A percentile compares a stretch with the other conserved stretches of the same genome.
Evolutionary conservation across 106 monocot species (phyloP).

Genomic region (Allium fistulosum): DNA sequence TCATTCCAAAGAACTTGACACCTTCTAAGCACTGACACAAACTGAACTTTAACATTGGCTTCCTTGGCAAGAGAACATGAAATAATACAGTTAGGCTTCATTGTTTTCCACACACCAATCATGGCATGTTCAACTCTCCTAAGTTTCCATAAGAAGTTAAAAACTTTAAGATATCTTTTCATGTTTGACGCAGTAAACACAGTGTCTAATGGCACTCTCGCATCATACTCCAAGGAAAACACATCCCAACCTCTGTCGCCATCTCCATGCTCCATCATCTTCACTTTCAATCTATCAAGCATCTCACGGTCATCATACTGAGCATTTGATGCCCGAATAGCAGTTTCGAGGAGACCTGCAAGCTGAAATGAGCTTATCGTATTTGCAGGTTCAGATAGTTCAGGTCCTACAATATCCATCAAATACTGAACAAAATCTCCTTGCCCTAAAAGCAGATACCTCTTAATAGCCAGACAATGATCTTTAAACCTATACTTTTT

Average conservation of each 20-base stretch:
- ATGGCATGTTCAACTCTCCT: conserved; percentile 85
- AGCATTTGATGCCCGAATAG: conserved; percentile 87
- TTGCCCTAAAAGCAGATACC: conserved; percentile 90
- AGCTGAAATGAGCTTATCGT: conserved; percentile 90
- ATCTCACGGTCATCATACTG: conserved; percentile 97
- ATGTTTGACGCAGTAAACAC: conserved; percentile 82
- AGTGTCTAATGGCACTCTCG: conserved; percentile 78
- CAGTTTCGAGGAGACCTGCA: conserved; percentile 77
- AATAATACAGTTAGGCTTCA: conserved; percentile 83
- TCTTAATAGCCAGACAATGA: conserved; percentile 91
- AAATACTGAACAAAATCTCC: conserved; percentile 97
- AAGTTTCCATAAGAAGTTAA: conserved; percentile 94
- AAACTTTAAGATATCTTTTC: conserved; percentile 75
- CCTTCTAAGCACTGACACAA: conserved; percentile 53
- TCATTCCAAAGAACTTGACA: conserved; percentile 94
- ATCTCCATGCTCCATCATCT: conserved; percentile 90
- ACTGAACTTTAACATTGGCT: conserved; percentile 38
- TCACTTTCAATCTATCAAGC: conserved; percentile 80
- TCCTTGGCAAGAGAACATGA: conserved; percentile 54
- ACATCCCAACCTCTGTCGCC: conserved; percentile 99
- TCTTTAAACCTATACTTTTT: conserved; percentile 70
- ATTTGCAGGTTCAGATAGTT: conserved; percentile 87
- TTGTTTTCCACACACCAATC: conserved; percentile 72
- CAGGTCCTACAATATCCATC: conserved; percentile 91
- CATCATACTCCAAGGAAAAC: conserved; percentile 89